Percentiles rank a stretch among this genome's conserved stretches.
Conservation (phyloP, 805 yeast species). For the Metschnikowia lachancei region DNA sequence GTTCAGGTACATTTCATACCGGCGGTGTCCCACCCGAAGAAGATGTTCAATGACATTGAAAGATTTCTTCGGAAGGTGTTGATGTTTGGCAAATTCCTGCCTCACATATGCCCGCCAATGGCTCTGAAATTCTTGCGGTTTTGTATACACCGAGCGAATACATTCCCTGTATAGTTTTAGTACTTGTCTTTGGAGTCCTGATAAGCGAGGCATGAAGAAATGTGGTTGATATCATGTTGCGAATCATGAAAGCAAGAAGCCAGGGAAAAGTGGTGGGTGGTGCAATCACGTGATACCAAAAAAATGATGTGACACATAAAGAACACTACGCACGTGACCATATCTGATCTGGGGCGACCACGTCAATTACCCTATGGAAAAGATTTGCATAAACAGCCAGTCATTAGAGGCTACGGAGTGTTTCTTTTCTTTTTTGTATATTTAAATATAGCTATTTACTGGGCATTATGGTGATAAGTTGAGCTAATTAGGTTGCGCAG, state of each 20-base stretch:
- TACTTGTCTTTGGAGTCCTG: constrained; percentile 48
- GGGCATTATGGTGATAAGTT: too few relatives aligned
- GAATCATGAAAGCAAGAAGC: constrained; percentile 39
- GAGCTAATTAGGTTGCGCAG: too few relatives aligned
- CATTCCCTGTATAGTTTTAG: constrained; percentile 49
- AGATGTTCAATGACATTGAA: constrained; percentile 85
- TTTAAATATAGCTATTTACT: too few relatives aligned
- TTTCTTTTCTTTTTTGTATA: too few relatives aligned
- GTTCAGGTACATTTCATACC: constrained; percentile 68
- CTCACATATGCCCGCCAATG: constrained; percentile 48
- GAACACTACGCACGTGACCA: too few relatives aligned
- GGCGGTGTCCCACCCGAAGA: constrained; percentile 68
- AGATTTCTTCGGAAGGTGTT: constrained; percentile 65
- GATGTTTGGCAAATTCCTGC: constrained; percentile 61
- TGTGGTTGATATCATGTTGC: constrained; percentile 20
- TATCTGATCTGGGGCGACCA: too few relatives aligned
- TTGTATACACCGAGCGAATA: constrained; percentile 43
- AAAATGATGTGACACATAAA: too few relatives aligned
- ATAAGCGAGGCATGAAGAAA: constrained; percentile 33
- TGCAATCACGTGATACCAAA: not conserved
- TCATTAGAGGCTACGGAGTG: too few relatives aligned
- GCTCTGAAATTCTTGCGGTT: constrained; percentile 46
- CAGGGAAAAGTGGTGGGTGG: constrained; percentile 3
- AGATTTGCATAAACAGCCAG: too few relatives aligned
- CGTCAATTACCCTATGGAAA: too few relatives aligned